These are phyloP conservation scores for Apiospora aurea DNA, from an alignment of 2,329 filamentous ascomycete species.

Conservation along the genomic window DNA sequence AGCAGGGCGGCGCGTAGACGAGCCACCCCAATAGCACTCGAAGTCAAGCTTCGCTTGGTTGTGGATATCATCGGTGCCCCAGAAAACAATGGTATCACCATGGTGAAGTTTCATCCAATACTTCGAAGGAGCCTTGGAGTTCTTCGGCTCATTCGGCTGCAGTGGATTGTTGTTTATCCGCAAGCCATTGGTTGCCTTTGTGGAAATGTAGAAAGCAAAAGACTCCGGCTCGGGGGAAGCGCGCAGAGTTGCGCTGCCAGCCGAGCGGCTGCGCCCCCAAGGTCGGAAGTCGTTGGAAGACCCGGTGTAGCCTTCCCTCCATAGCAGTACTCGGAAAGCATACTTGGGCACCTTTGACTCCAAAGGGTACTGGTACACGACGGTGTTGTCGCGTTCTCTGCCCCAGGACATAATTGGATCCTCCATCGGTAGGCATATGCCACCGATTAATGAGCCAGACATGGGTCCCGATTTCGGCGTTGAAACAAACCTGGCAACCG, in stretches of 20 bases:
- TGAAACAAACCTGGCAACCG: constrained; percentile 23
- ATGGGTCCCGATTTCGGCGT: constrained; percentile 5
- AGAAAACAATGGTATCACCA: constrained; percentile 80
- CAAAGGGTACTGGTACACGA: constrained; percentile 65
- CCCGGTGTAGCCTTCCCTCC: constrained; percentile 70
- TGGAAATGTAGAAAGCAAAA: constrained; percentile 77
- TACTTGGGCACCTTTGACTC: constrained; percentile 82
- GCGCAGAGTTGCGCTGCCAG: constrained; percentile 44
- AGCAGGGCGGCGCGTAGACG: constrained; percentile 49
- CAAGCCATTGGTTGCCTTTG: constrained; percentile 79
- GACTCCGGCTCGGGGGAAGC: constrained; percentile 52
- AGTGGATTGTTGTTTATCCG: constrained; percentile 77
- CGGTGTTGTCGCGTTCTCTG: constrained; percentile 71
- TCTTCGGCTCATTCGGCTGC: constrained; percentile 60
- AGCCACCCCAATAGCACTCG: constrained; percentile 64
- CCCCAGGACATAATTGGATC: constrained; percentile 80
- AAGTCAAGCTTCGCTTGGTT: constrained; percentile 56
- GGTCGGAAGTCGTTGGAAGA: constrained; percentile 59
- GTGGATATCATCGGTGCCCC: constrained; percentile 55
- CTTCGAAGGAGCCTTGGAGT: constrained; percentile 60
- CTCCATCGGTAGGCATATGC: constrained; percentile 70
- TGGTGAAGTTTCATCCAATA: constrained; percentile 75
- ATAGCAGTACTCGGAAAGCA: constrained; percentile 80
- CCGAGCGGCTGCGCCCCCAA: constrained; percentile 59
- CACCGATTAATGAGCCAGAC: constrained; percentile 48